Percentiles rank a stretch among this genome's conserved stretches.
These are phyloP conservation scores for Cadophora sp. DNA, from an alignment of 2,329 filamentous ascomycete genomes.

Conservation along the genomic window DNA sequence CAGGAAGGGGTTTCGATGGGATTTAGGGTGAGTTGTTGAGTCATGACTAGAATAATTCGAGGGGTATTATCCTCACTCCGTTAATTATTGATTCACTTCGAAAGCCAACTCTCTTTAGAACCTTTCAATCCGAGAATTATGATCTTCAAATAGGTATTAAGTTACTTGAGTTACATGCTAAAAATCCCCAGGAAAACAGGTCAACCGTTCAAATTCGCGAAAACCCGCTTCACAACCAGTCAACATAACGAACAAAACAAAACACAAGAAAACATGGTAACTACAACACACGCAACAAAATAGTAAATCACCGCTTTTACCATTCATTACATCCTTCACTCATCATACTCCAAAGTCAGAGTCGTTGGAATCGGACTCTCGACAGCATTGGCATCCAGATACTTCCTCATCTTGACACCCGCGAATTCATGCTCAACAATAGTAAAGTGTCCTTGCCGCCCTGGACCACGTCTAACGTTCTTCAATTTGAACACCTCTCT, in stretches of 20 bases:
- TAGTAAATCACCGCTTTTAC: not conserved
- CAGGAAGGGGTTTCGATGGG: not conserved
- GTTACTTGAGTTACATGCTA: too few relatives aligned
- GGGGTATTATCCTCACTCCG: too few relatives aligned
- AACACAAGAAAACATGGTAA: not conserved
- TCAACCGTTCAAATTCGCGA: not conserved
- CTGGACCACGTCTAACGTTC: slow-evolving; percentile 49
- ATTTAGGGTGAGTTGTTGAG: not conserved
- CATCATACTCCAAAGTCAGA: slow-evolving; percentile 52
- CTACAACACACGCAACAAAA: not conserved
- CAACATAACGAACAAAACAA: not conserved
- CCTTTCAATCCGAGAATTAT: too few relatives aligned
- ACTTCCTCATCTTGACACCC: slow-evolving; percentile 55
- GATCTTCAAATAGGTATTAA: not conserved
- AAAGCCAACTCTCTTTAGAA: too few relatives aligned
- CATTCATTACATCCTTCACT: slow-evolving; percentile 27
- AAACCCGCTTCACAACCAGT: not conserved
- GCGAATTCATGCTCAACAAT: slow-evolving; percentile 54
- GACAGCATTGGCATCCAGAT: slow-evolving; percentile 55
- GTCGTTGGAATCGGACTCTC: slow-evolving; percentile 55
- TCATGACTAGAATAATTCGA: too few relatives aligned
- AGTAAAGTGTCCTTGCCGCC: slow-evolving; percentile 49
- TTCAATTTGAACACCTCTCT: slow-evolving; percentile 54
- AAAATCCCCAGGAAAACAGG: not conserved
- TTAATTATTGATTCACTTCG: too few relatives aligned